These are phyloP conservation scores for Phialophora expanda DNA, from an alignment of 2,329 filamentous ascomycete genomes.

Conservation along the genomic window DNA sequence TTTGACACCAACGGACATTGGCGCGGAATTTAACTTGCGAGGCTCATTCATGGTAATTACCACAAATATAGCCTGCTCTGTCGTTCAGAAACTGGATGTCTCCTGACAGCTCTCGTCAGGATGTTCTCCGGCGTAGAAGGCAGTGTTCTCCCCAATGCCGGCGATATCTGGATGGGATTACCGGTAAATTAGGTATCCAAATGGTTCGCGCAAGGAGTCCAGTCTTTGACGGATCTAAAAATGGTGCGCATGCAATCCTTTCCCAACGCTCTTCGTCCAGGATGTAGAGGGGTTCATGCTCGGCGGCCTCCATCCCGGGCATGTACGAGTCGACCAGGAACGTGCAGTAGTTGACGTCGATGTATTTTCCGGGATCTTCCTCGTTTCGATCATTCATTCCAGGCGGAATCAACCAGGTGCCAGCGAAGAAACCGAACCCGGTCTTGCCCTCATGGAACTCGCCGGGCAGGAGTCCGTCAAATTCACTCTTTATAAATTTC, in stretches of 20 bases:
- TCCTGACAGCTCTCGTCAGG: slow-evolving; percentile 15
- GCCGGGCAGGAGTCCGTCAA: slow-evolving; percentile 84
- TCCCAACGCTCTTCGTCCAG: slow-evolving; percentile 78
- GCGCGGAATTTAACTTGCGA: neutral
- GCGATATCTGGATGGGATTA: slow-evolving; percentile 71
- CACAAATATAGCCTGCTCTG: neutral
- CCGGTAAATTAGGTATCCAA: slow-evolving; percentile 75
- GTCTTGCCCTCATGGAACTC: slow-evolving; percentile 78
- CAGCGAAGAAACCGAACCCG: slow-evolving; percentile 75
- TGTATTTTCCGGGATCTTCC: slow-evolving; percentile 85
- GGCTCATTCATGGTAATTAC: slow-evolving; percentile 11
- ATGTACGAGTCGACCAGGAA: slow-evolving; percentile 90
- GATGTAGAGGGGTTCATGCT: slow-evolving; percentile 79
- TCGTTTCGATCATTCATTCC: slow-evolving; percentile 93
- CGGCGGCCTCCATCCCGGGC: slow-evolving; percentile 63
- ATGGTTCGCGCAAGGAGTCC: slow-evolving; percentile 74
- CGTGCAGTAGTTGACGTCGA: slow-evolving; percentile 73
- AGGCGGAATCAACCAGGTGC: slow-evolving; percentile 78
- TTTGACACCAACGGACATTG: neutral
- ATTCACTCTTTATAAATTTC: slow-evolving; percentile 91
- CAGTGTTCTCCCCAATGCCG: slow-evolving; percentile 90
- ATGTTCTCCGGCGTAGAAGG: slow-evolving; percentile 66
- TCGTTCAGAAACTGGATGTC: neutral
- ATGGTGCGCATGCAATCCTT: slow-evolving; percentile 72
- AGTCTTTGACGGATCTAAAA: slow-evolving; percentile 80